Conservation (phyloP, 768 basidiomycete genomes). For the Mycena leptocephala region DNA sequence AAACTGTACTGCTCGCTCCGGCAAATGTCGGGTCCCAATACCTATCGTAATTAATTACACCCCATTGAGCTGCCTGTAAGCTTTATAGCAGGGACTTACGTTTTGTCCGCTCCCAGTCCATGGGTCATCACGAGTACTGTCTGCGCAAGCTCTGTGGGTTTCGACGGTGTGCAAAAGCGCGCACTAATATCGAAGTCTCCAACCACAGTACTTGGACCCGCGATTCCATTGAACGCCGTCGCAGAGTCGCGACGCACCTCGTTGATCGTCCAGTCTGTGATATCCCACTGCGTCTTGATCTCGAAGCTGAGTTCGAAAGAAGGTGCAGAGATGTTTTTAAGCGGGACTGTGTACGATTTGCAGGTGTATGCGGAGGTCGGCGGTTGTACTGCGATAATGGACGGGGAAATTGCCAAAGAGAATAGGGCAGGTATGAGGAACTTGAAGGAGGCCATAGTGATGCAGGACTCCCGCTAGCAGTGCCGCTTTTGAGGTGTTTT, state of each 20-base stretch:
- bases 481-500: not conserved
- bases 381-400: not conserved
- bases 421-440: not conserved
- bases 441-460: not conserved
- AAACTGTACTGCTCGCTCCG: slow-evolving; percentile 23
- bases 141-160: not conserved
- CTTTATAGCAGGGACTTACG: not conserved
- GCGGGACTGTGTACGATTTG: slow-evolving; percentile 16
- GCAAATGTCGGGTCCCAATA: slow-evolving; percentile 30
- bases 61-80: not conserved
- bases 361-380: slow-evolving; percentile 11
- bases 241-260: slow-evolving; percentile 27
- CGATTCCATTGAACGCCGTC: slow-evolving; percentile 25
- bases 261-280: slow-evolving; percentile 26
- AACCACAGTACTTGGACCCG: not conserved
- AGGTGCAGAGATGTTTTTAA: slow-evolving; percentile 20
- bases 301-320: slow-evolving; percentile 22
- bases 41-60: not conserved
- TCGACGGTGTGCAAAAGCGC: slow-evolving; percentile 24
- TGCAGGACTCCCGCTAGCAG: not conserved
- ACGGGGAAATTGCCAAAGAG: not conserved
- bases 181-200: slow-evolving; percentile 26
- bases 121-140: slow-evolving; percentile 28
- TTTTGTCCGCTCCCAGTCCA: slow-evolving; percentile 29
- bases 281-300: slow-evolving; percentile 24